These are phyloP conservation scores for Angomonas desouzai DNA, from an alignment of 208 protist genomes.

Conservation along the genomic window DNA sequence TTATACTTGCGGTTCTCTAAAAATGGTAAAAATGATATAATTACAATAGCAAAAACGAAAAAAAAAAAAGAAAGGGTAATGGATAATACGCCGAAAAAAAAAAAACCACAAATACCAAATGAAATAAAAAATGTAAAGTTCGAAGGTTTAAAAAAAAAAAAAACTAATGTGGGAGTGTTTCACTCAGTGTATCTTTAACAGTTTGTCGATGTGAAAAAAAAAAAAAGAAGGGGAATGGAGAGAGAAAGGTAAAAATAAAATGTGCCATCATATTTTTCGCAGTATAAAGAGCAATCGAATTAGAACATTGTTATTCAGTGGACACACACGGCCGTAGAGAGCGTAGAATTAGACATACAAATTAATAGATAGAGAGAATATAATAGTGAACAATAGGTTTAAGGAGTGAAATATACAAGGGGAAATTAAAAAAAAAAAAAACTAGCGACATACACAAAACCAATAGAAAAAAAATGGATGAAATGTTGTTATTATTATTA, in stretches of 20 bases:
- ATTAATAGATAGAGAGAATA: neutral
- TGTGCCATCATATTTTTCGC: too few species aligned
- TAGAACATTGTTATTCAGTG: too few species aligned
- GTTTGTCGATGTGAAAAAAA: too few species aligned
- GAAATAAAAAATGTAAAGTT: slow-evolving; percentile 1
- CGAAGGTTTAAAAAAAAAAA: neutral
- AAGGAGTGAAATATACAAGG: neutral
- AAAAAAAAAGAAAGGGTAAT: slow-evolving; percentile 10
- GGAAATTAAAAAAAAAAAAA: slow-evolving; percentile 13
- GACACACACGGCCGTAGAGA: too few species aligned
- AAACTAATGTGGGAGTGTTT: too few species aligned
- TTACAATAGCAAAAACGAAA: too few species aligned
- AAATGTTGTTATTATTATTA: slow-evolving; percentile 1
- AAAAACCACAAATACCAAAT: neutral
- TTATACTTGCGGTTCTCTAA: too few species aligned
- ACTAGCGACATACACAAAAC: neutral
- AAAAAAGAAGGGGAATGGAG: too few species aligned
- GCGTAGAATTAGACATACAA: neutral
- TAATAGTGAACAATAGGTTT: neutral
- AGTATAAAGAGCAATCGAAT: too few species aligned
- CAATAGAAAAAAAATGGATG: neutral
- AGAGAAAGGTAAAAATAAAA: too few species aligned
- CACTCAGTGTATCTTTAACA: too few species aligned
- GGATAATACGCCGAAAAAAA: neutral
- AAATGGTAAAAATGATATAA: slow-evolving; percentile 16